A percentile compares a stretch with the other conserved stretches of the same genome.
These are phyloP conservation scores for Cercophora newfieldiana DNA, from an alignment of 495 filamentous ascomycete genomes.

Conservation along the genomic window DNA sequence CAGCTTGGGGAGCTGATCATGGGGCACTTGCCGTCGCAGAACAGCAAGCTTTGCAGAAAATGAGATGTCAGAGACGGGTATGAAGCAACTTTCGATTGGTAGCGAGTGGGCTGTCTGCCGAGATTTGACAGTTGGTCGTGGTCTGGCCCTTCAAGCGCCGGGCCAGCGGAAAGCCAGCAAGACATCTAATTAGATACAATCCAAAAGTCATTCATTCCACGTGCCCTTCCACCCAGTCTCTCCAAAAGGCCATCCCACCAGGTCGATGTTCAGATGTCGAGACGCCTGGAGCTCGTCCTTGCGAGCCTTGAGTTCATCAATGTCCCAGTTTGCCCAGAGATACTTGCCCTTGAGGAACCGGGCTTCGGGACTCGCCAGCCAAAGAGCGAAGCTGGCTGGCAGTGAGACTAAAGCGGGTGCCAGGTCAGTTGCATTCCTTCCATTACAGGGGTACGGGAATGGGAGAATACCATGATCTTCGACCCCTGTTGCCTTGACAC, in stretches of 20 bases:
- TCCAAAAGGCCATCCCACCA: background rate
- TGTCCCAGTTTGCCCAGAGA: constrained; percentile 2
- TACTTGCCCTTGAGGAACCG: constrained; percentile 1
- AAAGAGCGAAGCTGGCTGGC: background rate
- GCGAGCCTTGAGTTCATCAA: background rate
- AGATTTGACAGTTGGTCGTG: no score
- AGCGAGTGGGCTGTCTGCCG: no score
- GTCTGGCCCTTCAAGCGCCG: no score
- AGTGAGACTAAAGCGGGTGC: background rate
- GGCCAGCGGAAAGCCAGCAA: no score
- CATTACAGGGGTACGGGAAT: background rate
- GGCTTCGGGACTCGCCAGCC: background rate
- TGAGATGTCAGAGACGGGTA: background rate
- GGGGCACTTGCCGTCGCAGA: constrained; percentile 25
- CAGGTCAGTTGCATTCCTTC: background rate
- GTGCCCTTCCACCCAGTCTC: background rate
- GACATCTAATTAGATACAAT: no score
- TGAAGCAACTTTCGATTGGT: no score
- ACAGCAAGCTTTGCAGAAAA: constrained; percentile 34
- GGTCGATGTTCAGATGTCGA: background rate
- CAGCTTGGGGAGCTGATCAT: constrained; percentile 19
- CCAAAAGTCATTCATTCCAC: background rate
- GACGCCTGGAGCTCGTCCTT: background rate
- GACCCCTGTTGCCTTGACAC: background rate
- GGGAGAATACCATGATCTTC: background rate